Evolutionary conservation across 441 rosid genomes (phyloP), one percentile per base, ranked within the genome.

Genomic region (Eruca vesicaria): DNA sequence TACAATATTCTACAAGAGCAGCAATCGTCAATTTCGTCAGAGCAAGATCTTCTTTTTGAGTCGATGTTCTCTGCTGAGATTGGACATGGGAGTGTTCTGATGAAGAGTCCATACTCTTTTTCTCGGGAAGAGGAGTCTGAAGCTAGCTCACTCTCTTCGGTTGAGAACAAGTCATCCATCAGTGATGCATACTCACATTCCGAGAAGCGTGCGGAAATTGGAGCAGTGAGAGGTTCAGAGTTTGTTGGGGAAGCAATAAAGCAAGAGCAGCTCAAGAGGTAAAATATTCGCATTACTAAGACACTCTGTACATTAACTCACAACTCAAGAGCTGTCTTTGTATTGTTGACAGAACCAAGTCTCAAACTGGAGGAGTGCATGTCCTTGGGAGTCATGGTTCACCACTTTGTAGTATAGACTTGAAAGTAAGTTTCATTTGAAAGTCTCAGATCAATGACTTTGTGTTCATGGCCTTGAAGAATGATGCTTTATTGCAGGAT

Each of bases 21-120:
- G 63, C 96, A 90, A 73, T 92, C 92, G 12, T 93, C 99, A 63
- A 94, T 86, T 67, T 86, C 96, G 63, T 93, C 97, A 9, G 93
- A 93, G 45, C 97, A 93, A 70, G 97, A 93, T 79, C 90, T 96
- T 86, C 94, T 96, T 79, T 84, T 92, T 62, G 98, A 86, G 63
- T 96, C 99, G 33, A 86, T 94, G 98, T 96, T 92, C 29, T 93
- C 99, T 82, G 92, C 92, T 75, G 99, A 96, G 88, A 86, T 93
- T 80, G 98, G 98, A 57, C 98, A 96, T 85, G 99, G 99, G 83
- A 88, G 97, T 74, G 91, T 96, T 81, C 92, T 96, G 41, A 92
- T 96, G 63, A 86, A 86, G 81, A 89, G 93, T 80, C 99, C 98
- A 1, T 86, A 90, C 66, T 82, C 88, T 71, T 80, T 88, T 81